A percentile compares a stretch with the other conserved stretches of the same genome.
Evolutionary conservation across 1,284 basidiomycete species (phyloP).

Genomic region (Microbotryomycetes sp.): DNA sequence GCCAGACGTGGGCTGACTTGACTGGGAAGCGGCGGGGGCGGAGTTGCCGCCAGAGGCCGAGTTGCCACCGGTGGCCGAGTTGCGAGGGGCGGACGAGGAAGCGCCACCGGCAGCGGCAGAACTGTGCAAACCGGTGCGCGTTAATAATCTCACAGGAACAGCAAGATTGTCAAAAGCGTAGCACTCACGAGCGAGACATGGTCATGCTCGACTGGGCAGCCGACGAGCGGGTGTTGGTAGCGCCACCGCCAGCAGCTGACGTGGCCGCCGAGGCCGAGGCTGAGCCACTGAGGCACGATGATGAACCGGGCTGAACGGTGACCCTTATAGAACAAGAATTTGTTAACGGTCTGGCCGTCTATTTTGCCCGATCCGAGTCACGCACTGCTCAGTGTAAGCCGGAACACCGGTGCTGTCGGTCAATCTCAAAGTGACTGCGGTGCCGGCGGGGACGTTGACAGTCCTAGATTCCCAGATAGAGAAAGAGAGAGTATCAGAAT

Average conservation of each 20-base stretch:
- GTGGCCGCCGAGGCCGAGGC: not conserved
- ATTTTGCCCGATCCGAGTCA: not conserved
- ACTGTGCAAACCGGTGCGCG: not conserved
- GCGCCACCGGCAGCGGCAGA: not conserved
- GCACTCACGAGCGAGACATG: not conserved
- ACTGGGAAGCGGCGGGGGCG: not conserved
- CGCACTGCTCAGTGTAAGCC: constrained; percentile 11
- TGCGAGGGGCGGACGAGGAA: not conserved
- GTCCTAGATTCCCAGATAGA: constrained; percentile 4
- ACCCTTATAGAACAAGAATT: not conserved
- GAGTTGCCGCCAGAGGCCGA: not conserved
- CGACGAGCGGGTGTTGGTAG: not conserved
- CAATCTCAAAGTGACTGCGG: constrained; percentile 38
- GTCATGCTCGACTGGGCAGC: not conserved
- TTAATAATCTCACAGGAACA: not conserved
- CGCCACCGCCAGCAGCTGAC: not conserved
- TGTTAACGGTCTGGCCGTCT: not conserved
- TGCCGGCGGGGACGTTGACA: constrained; percentile 38
- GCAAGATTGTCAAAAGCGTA: not conserved
- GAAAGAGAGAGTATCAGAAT: not conserved
- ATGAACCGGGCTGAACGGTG: constrained; percentile 13
- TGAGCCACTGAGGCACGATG: constrained; percentile 9
- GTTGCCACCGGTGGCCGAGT: not conserved
- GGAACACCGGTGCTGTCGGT: constrained; percentile 34
- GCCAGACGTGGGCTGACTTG: not conserved